These are phyloP conservation scores for Astrephomene gubernaculifera DNA, from an alignment of 139 green algal species.

Conservation along the genomic window DNA sequence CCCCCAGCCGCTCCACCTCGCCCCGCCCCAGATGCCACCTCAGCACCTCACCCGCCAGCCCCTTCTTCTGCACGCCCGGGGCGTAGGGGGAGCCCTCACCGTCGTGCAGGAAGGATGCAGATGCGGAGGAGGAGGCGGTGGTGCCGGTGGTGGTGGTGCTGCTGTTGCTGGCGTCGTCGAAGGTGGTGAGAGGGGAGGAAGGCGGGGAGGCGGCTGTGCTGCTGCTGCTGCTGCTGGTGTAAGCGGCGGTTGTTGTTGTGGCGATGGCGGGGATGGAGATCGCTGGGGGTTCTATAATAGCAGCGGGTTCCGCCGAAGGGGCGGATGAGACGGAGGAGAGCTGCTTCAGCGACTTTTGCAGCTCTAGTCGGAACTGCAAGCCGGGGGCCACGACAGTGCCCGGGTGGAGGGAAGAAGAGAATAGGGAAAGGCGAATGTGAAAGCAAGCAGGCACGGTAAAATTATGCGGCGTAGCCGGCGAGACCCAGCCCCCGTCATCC, in stretches of 20 bases:
- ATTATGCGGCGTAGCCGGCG: no score
- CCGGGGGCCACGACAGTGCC: not conserved
- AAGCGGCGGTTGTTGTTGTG: no score
- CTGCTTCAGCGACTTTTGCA: slow-evolving; percentile 47
- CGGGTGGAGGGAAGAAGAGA: not conserved
- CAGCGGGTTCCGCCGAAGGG: not conserved
- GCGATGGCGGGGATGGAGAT: no score
- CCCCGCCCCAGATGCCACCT: slow-evolving; percentile 82
- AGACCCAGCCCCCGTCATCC: not conserved
- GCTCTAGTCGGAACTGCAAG: slow-evolving; percentile 79
- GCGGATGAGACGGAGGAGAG: not conserved
- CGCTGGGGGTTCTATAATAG: no score
- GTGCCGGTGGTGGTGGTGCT: no score
- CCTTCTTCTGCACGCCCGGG: slow-evolving; percentile 69
- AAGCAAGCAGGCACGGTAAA: no score
- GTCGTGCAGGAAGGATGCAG: slow-evolving; percentile 31
- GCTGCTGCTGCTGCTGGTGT: not conserved
- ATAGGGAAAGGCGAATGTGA: no score
- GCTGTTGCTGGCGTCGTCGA: no score
- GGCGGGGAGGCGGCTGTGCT: not conserved
- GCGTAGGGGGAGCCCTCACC: slow-evolving; percentile 58
- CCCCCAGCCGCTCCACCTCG: slow-evolving; percentile 66
- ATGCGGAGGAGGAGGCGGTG: no score
- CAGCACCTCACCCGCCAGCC: slow-evolving; percentile 79
- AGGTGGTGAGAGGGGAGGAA: not conserved